These are phyloP conservation scores for Candida frijolesensis DNA, from an alignment of 1,139 yeast genomes.

Conservation along the genomic window DNA sequence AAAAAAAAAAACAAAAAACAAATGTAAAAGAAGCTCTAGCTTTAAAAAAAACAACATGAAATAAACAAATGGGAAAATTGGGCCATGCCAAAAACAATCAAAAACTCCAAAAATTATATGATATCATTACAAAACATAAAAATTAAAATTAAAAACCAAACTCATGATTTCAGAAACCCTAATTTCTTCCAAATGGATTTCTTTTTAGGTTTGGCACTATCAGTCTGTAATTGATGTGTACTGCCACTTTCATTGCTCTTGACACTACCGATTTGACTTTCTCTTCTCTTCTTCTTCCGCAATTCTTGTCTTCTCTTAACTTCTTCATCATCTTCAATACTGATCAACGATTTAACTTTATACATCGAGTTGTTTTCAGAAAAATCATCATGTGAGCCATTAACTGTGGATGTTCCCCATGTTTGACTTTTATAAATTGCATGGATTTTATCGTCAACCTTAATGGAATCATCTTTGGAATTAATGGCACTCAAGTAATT, in stretches of 20 bases:
- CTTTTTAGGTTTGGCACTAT: constrained; percentile 19
- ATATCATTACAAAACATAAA: no score
- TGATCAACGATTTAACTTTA: constrained; percentile 43
- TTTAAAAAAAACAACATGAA: no score
- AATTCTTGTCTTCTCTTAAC: constrained; percentile 19
- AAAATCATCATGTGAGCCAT: constrained; percentile 8
- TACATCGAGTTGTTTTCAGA: constrained; percentile 26
- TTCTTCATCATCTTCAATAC: constrained; percentile 34
- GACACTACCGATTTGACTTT: constrained; percentile 13
- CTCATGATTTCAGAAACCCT: constrained; percentile 29
- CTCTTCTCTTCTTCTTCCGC: constrained; percentile 12
- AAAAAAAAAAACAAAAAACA: no score
- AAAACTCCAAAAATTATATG: no score
- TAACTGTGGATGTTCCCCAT: neutral
- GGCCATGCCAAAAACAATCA: no score
- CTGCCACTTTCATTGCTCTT: constrained; percentile 12
- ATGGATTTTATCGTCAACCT: constrained; percentile 32
- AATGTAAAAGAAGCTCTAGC: no score
- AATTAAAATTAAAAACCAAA: neutral
- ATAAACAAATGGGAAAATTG: no score
- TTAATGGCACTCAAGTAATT: constrained; percentile 25
- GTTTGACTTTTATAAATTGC: constrained; percentile 34
- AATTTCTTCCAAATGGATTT: constrained; percentile 35
- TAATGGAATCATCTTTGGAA: constrained; percentile 22
- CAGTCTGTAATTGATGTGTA: neutral